Evolutionary conservation across 1,139 yeast genomes (phyloP), one percentile per base, ranked within the genome.

Genomic region (Geotrichum bryndzae): DNA sequence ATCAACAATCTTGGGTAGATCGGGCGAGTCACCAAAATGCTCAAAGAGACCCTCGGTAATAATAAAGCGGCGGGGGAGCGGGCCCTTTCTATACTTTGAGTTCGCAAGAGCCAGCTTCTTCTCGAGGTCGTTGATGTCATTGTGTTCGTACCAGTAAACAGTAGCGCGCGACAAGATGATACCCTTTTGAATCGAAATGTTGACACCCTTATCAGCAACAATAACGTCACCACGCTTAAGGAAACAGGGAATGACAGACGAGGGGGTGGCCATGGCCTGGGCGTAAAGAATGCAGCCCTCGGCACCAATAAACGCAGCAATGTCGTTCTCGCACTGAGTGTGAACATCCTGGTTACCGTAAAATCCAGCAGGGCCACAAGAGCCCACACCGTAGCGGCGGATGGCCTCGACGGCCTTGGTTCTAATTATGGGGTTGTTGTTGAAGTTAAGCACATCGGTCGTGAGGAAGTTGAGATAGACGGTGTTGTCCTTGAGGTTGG

Each of bases 311-410:
- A 85, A 94, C 50, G 77, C 74, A 8, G 97, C 85, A 66, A 94
- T 77, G 67, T 85, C 87, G 68, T 85, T 85, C 73, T 92, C 96
- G 66, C 90, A 80, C 68, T 87, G 80, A 63, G 86, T 87, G 71
- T 94, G 99, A 48, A 87, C 91, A 72, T 91, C 97, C 75, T 91
- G 97, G 66, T 94, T 88, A 64, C 99, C 99, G 74, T 92, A 94
- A 70, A 94, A 94, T 64, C 96, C 96, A 53, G 98, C 96, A 2
- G 99, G 98, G 35, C 98, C 97, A 79, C 99, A 94, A 0, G 98
- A 95, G 66, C 99, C 99, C 58, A 94, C 98, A 71, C 99, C 99
- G 63, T 88, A 85, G 62, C 80, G 79, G 56, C 80, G 79, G 65
- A 94, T 85, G 38, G 85, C 81, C 35, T 77, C 73, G 62, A 82